Base-by-base conservation (phyloP, 495 filamentous ascomycete species). In the Tuber calosporum region DNA sequence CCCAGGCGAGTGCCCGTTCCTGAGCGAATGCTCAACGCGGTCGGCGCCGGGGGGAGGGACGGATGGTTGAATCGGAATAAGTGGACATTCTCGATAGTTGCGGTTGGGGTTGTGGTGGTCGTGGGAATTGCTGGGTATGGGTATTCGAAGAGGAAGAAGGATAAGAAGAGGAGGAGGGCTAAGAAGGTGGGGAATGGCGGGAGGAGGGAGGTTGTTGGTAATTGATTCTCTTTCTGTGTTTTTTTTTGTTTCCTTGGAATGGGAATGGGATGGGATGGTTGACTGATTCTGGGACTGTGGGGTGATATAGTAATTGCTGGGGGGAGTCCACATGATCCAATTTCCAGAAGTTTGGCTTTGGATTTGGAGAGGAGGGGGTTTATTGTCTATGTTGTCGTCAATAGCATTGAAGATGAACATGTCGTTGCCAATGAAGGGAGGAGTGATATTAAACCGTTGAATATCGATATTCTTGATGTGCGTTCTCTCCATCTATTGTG, bases 311-410 rank as follows among this genome's bases (percentile, higher is more conserved):
- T 97, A 22, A 84, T 99, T 74, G 92, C 93, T 42, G 94, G 95
- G 53, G 90, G 91, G 1, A 72, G 69, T n/a, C 89, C 92, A 7
- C 87, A 90, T 74, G 88, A 95, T 73, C 92, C 93, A 30, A 85
- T 97, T 78, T 92, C 91, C 1, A 87, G 89, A 74, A 91, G 92
- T 22, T 87, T 99, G 72, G 88, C 92, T 1, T 80, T 92, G 39
- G 96, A 98, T 79, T 81, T 99, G 72, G 95, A 98, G 82, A 87
- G 93, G 69, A 88, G 93, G 69, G 96, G 96, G 20, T 98, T 96
- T 80, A 92, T 98, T 67, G 93, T 98, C 36, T 98, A 92, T 79
- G 85, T 99, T 69, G 90, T 95, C 0, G 93, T 92, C 74, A 90
- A 87, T 73, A 90, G 87, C 13, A 82, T 87, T 66, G 91, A 95